Evolutionary conservation across 805 yeast species (phyloP).

Genomic region (Zygotorulaspora florentina): DNA sequence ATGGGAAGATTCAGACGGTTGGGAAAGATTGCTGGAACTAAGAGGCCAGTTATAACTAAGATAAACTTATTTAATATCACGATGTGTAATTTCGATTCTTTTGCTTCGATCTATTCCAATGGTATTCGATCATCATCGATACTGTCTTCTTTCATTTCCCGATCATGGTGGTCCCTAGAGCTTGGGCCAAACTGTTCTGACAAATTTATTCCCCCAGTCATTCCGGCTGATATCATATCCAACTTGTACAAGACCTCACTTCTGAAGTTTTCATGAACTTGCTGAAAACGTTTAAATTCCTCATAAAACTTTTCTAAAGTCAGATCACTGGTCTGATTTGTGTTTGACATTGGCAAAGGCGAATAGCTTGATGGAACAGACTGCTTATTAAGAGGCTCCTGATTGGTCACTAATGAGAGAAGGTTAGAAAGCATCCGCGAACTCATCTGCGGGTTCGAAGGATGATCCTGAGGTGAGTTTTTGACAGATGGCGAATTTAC

Average conservation of each 20-base stretch:
- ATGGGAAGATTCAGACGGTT: constrained; percentile 81
- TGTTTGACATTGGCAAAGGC: background rate
- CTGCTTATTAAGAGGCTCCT: background rate
- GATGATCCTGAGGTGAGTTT: constrained; percentile 1
- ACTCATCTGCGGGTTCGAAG: constrained; percentile 1
- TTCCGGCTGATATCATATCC: constrained; percentile 6
- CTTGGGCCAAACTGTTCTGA: background rate
- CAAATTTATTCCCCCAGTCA: background rate
- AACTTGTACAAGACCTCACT: constrained; percentile 13
- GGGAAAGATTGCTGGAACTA: constrained; percentile 54
- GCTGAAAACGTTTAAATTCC: constrained; percentile 7
- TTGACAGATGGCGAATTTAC: background rate
- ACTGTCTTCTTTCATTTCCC: background rate
- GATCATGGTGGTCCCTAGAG: background rate
- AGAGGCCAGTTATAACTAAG: constrained; percentile 21
- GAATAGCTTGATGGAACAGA: background rate
- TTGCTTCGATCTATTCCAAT: background rate
- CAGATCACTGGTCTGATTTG: background rate
- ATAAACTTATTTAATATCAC: too few relatives aligned
- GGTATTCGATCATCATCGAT: constrained; percentile 1
- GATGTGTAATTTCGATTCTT: constrained; percentile 1
- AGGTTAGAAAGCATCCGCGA: constrained; percentile 1
- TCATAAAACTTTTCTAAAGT: constrained; percentile 8
- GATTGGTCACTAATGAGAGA: background rate
- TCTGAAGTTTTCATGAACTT: constrained; percentile 14